Evolutionary conservation across 345 rosid species (phyloP), one percentile per base, ranked within the genome.

Genomic region (Bretschneidera sinensis): DNA sequence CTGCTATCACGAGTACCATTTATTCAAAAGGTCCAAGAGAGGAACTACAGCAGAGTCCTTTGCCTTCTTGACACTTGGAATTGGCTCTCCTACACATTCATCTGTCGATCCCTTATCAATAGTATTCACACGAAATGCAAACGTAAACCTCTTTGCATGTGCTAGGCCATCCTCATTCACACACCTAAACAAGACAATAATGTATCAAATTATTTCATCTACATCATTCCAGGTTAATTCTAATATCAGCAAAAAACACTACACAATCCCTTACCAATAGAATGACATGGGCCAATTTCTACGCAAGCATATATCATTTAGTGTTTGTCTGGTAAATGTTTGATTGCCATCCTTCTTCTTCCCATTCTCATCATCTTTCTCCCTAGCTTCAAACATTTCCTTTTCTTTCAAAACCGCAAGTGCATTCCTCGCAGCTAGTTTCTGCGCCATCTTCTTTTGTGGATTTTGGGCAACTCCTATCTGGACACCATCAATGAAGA

Each of bases 381-480:
- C 83, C 71, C 71, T 76, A 18, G 85, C 76, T 31, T 79, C 84
- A 11, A 83, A 80, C 50, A 62, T 69, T 69, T 94, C 99, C 75
- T 81, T 94, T 74, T 86, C 95, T 65, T 94, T 94, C 77, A 94
- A 66, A 24, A 78, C 76, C 20, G 77, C 92, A 15, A 94, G 96
- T 0, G 99, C 92, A 66, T 90, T 94, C 77, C 99, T 81, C 0
- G 99, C 99, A 19, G 99, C 99, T 58, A 90, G 91, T 74, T 94
- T 94, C 78, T 94, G 99, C 34, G 99, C 99, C 99, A 94, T 94
- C 81, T 94, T 94, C 88, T 90, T 94, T 71, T 90, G 97, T 0
- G 95, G 90, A 66, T 94, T 94, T 66, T 88, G 96, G 34, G 99
- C 99, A 4, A 88, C 79, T 59, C 99, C 99, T 1, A 90, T 74